A percentile compares a stretch with the other conserved stretches of the same genome.
Conservation (phyloP, 257 asterid genomes). For the Capsicum rhomboideum region DNA sequence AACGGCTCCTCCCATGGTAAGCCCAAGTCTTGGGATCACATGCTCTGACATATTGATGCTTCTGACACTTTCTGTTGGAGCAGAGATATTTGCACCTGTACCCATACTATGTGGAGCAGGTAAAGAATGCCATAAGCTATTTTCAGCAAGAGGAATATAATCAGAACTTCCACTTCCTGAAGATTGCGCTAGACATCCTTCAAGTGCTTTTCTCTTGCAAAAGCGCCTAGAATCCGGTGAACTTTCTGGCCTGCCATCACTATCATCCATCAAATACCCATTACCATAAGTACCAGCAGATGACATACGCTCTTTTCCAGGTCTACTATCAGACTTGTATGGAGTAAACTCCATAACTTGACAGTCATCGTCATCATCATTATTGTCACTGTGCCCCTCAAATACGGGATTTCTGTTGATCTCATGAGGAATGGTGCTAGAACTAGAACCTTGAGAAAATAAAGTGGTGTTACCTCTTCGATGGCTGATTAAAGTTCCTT, state of each 20-base stretch:
- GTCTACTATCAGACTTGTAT: constrained; percentile 32
- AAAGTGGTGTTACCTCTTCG: neutral
- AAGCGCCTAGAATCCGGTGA: constrained; percentile 47
- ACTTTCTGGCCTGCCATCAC: constrained; percentile 36
- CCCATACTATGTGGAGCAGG: constrained; percentile 17
- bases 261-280: constrained; percentile 28
- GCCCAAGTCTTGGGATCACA: constrained; percentile 52
- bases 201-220: constrained; percentile 73
- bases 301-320: constrained; percentile 28
- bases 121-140: constrained; percentile 35
- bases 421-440: neutral
- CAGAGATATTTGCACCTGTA: constrained; percentile 15
- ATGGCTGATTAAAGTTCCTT: neutral
- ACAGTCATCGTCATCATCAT: constrained; percentile 38
- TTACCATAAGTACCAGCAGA: constrained; percentile 27
- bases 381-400: constrained; percentile 2
- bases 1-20: constrained; percentile 38
- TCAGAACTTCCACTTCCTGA: constrained; percentile 56
- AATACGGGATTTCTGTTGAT: constrained; percentile 7
- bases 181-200: constrained; percentile 52
- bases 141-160: constrained; percentile 33
- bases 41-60: constrained; percentile 30
- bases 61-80: constrained; percentile 22
- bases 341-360: constrained; percentile 42
- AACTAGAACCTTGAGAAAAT: constrained; percentile 5